Evolutionary conservation across 306 rosid genomes (phyloP), one percentile per base, ranked within the genome.

Genomic region (Corylus americana): DNA sequence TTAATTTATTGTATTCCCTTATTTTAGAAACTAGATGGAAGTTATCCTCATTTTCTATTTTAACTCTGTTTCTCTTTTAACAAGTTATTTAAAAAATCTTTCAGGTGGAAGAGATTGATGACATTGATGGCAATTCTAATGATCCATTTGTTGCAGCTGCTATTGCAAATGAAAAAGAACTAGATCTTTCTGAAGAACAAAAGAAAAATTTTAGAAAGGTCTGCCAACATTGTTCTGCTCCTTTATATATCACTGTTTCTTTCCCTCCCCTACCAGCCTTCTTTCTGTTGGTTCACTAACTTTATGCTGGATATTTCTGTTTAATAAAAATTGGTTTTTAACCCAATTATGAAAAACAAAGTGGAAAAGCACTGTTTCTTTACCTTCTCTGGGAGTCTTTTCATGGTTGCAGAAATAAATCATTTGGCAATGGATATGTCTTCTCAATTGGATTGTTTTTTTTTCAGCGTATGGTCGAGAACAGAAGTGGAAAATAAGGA

Each of bases 81-180:
- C 29, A 27, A 71, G 55, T 58, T 8, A 53, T 27, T 79, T 37
- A 66, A 55, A 64, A 77, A 57, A 31, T 31, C 45, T 80, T 77
- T 77, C 84, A 94, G 98, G 98, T 95, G 74, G 98, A 95, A 83
- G 98, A 95, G 91, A 95, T 95, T 77, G 98, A 92, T 84, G 98
- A 92, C 64, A 81, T 95, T 77, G 97, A 92, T 85, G 93, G 91
- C 55, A 82, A 67, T 88, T 87, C 90, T 49, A 78, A 79, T 10
- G 97, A 95, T 88, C 98, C 97, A 69, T 92, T 92, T 89, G 89
- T 94, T 86, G 97, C 97, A n/a, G 98, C 93, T 63, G 97, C 98
- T 7, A 79, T 94, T 82, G 92, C 89, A 71, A 88, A 90, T 83
- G 98, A 94, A 86, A 90, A 79, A 79, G 98, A 91, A 79, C 75